Conservation (phyloP, 768 basidiomycete species). For the Tylopilus rubrobrunneus region DNA sequence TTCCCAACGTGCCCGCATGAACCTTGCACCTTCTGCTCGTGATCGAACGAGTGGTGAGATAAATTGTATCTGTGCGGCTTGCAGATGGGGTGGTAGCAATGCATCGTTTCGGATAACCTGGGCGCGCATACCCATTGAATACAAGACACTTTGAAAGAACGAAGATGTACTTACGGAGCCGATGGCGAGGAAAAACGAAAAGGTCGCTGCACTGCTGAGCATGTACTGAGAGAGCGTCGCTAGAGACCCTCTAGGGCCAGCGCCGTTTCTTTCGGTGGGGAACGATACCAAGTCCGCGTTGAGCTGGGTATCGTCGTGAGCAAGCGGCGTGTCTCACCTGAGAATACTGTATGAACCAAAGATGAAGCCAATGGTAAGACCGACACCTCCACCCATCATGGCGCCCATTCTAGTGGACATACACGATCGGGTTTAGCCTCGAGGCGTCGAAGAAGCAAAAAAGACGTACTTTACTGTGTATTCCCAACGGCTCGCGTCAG, state of each 20-base stretch:
- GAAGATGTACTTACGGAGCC: conserved; percentile 61
- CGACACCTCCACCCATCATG: conserved; percentile 89
- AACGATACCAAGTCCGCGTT: not conserved
- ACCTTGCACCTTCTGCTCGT: conserved; percentile 60
- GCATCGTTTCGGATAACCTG: conserved; percentile 90
- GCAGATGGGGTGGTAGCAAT: conserved; percentile 51
- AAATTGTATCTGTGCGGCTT: conserved; percentile 61
- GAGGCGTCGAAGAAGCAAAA: not conserved
- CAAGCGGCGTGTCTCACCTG: conserved; percentile 47
- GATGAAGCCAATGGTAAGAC: conserved; percentile 95
- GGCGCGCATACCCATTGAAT: not conserved
- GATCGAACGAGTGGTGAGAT: conserved; percentile 56
- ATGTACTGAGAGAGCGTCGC: conserved; percentile 97
- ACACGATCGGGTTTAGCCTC: conserved; percentile 4
- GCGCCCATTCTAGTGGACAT: conserved; percentile 75
- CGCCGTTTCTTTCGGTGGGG: conserved; percentile 65
- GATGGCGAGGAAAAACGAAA: conserved; percentile 95
- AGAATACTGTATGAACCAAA: conserved; percentile 93
- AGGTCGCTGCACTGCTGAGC: conserved; percentile 96
- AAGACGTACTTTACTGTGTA: conserved; percentile 55
- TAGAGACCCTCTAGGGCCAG: conserved; percentile 85
- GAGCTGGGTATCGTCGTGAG: not conserved
- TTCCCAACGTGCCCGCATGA: conserved; percentile 76
- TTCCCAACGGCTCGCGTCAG: conserved; percentile 8
- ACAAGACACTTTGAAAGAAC: not conserved